A percentile compares a stretch with the other conserved stretches of the same genome.
phyloP scores from a whole-genome alignment of 2,329 filamentous ascomycete species.

The Ophiostoma triangulosporum region DNA sequence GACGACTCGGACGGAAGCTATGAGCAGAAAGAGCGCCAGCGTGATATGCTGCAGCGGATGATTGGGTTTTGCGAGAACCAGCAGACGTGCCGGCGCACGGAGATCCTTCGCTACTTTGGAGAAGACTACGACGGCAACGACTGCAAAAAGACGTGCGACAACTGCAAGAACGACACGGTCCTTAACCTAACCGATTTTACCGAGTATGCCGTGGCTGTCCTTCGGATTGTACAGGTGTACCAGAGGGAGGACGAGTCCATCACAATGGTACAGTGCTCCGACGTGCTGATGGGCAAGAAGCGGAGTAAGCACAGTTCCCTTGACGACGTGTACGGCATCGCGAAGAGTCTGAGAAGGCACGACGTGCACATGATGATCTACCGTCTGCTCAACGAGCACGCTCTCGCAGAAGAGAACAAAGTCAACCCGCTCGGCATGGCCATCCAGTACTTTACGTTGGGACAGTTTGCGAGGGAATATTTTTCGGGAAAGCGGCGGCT shows the following conservation, averaged over 20 bases:
- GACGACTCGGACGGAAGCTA: conserved; percentile 65
- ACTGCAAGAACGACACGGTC: conserved; percentile 60
- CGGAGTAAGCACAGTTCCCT: conserved; percentile 42
- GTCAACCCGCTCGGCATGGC: conserved; percentile 54
- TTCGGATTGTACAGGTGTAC: conserved; percentile 47
- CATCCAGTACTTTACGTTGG: conserved; percentile 54
- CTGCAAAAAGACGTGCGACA: conserved; percentile 73
- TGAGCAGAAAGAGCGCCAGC: conserved; percentile 66
- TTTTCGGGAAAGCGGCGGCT: conserved; percentile 32
- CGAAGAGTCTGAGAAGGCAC: conserved; percentile 54
- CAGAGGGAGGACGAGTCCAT: conserved; percentile 37
- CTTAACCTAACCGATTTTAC: conserved; percentile 68
- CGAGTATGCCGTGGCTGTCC: conserved; percentile 54
- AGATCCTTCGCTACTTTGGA: conserved; percentile 88
- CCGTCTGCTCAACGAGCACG: conserved; percentile 58
- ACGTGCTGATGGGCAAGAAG: conserved; percentile 63
- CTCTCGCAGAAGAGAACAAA: conserved; percentile 56
- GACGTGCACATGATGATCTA: conserved; percentile 79
- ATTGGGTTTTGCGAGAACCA: conserved; percentile 82
- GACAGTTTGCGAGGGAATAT: conserved; percentile 29
- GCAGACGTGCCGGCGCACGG: conserved; percentile 72
- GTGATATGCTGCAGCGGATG: conserved; percentile 73
- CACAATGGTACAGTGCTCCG: conserved; percentile 69
- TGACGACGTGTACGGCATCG: conserved; percentile 50
- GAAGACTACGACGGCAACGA: conserved; percentile 62